phyloP scores from a whole-genome alignment of 1,284 basidiomycete genomes.

The Anthracocystis walkeri region DNA sequence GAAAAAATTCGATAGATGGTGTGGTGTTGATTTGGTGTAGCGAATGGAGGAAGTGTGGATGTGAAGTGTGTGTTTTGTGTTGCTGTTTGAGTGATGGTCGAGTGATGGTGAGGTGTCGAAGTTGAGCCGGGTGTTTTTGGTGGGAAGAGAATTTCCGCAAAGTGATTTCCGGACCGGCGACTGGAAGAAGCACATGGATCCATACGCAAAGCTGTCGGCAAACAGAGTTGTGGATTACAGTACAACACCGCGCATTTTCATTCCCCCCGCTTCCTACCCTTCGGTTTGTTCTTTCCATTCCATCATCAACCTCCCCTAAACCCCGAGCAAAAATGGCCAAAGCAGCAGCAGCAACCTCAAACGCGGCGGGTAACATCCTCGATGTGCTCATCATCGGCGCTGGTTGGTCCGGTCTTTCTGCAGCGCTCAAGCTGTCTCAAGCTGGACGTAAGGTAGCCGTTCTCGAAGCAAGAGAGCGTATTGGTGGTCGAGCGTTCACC shows the following conservation, averaged over 20 bases:
- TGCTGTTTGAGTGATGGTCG: neutral
- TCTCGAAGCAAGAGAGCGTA: constrained; percentile 72
- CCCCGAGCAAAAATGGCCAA: constrained; percentile 14
- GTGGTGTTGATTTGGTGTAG: no score
- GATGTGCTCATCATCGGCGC: constrained; percentile 73
- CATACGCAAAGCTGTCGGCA: constrained; percentile 3
- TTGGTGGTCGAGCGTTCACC: constrained; percentile 72
- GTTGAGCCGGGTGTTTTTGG: no score
- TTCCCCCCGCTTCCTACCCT: neutral
- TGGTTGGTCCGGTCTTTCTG: constrained; percentile 72
- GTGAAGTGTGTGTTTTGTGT: neutral
- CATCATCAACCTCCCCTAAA: neutral
- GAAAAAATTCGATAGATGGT: no score
- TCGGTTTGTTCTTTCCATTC: neutral
- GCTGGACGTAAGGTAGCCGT: constrained; percentile 71
- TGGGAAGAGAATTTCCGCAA: no score
- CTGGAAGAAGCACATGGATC: constrained; percentile 4
- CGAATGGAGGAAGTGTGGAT: neutral
- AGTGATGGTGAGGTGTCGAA: neutral
- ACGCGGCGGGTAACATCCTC: constrained; percentile 23
- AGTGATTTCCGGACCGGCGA: no score
- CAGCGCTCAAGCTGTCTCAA: constrained; percentile 70
- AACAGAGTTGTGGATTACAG: no score
- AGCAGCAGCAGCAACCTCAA: constrained; percentile 20
- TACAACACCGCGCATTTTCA: constrained; percentile 10